phyloP scores from a whole-genome alignment of 106 monocot genomes.

The Gastrodia elata region DNA sequence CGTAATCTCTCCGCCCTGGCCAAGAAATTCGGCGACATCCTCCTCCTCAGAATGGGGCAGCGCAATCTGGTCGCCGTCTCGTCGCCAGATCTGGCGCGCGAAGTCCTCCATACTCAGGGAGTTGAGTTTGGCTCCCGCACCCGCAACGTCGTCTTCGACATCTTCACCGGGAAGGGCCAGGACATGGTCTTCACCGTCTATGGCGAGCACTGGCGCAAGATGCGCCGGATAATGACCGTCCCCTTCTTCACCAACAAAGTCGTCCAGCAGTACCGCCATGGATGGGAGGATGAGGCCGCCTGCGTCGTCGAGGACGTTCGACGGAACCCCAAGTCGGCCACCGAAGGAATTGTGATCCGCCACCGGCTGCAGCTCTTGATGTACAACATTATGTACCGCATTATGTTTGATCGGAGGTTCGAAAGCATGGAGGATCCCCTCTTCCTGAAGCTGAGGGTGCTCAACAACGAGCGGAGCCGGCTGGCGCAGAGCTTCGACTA shows the following conservation, averaged over 20 bases:
- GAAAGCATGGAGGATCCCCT: constrained; percentile 52
- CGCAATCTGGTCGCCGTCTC: constrained; percentile 70
- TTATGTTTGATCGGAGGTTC: constrained; percentile 66
- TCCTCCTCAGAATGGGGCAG: constrained; percentile 67
- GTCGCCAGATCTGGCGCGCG: constrained; percentile 55
- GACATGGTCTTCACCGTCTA: constrained; percentile 92
- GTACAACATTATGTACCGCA: constrained; percentile 84
- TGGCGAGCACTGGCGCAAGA: constrained; percentile 85
- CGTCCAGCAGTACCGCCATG: constrained; percentile 50
- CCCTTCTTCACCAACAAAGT: constrained; percentile 93
- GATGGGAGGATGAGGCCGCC: constrained; percentile 59
- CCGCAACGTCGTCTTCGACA: constrained; percentile 80
- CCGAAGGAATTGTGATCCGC: constrained; percentile 45
- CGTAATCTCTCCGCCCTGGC: constrained; percentile 47
- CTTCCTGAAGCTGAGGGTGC: constrained; percentile 42
- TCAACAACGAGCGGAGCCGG: constrained; percentile 59
- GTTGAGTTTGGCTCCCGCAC: constrained; percentile 84
- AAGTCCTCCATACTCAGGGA: constrained; percentile 72
- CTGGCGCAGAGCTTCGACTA: constrained; percentile 79
- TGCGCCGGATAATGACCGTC: constrained; percentile 87
- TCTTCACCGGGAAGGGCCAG: constrained; percentile 80
- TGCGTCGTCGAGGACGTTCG: constrained; percentile 55
- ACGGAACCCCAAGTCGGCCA: constrained; percentile 31
- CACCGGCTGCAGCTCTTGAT: constrained; percentile 62
- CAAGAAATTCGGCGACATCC: constrained; percentile 45